Percentiles rank a stretch among this genome's conserved stretches.
Conservation (phyloP, 116 monocot genomes). For the Iris pallida region DNA sequence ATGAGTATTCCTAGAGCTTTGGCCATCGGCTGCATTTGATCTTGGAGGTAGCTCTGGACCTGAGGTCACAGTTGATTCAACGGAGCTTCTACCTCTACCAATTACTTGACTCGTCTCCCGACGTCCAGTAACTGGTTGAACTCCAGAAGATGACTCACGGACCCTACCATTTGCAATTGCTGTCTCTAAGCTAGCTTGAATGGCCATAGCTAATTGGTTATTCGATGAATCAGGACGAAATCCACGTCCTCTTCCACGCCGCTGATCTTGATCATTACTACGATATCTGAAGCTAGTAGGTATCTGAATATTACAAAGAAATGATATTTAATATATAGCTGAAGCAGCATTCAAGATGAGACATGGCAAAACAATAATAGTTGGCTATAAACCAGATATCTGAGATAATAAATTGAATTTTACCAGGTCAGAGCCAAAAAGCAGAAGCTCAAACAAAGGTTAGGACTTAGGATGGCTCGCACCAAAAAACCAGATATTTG, state of each 20-base stretch:
- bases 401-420: too few species aligned
- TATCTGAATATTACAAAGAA: constrained; percentile 37
- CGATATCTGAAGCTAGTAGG: constrained; percentile 88
- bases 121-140: constrained; percentile 8
- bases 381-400: too few species aligned
- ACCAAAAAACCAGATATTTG: too few species aligned
- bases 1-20: constrained; percentile 22
- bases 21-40: constrained; percentile 6
- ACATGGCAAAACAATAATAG: too few species aligned
- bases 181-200: constrained; percentile 58
- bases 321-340: background rate
- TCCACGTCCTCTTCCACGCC: constrained; percentile 61
- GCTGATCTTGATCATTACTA: constrained; percentile 50
- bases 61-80: constrained; percentile 26
- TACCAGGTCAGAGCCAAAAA: too few species aligned
- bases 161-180: constrained; percentile 28
- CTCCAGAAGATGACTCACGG: constrained; percentile 29
- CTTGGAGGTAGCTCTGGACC: constrained; percentile 19
- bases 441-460: too few species aligned
- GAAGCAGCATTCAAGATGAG: too few species aligned
- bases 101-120: constrained; percentile 12
- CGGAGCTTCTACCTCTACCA: constrained; percentile 25
- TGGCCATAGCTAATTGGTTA: constrained; percentile 37
- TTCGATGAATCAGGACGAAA: constrained; percentile 37
- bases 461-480: too few species aligned